Evolutionary conservation across 2,329 filamentous ascomycete genomes (phyloP).

Genomic region (Ophiosphaerella herpotricha): DNA sequence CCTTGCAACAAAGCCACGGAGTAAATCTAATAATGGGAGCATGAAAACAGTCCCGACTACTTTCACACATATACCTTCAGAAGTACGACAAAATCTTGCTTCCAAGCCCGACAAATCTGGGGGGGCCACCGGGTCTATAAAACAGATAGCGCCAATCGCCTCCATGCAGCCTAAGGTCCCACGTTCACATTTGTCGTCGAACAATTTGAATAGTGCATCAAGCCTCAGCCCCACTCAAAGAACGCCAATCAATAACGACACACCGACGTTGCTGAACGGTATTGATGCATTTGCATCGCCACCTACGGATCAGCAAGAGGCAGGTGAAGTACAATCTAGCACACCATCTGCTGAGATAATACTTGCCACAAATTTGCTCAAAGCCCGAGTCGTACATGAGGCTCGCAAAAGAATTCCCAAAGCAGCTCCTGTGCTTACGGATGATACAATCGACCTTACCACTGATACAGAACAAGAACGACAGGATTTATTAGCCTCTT

Average conservation of each 20-base stretch:
- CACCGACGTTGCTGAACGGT: background rate
- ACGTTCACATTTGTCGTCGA: too few relatives aligned
- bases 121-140: too few relatives aligned
- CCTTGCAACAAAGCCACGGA: background rate
- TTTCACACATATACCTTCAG: too few relatives aligned
- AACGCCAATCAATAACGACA: background rate
- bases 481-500: constrained; percentile 14
- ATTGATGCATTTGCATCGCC: background rate
- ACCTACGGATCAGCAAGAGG: constrained; percentile 5
- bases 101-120: too few relatives aligned
- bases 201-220: too few relatives aligned
- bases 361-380: too few relatives aligned
- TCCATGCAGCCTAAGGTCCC: too few relatives aligned
- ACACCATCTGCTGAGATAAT: background rate
- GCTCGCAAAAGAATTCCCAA: background rate
- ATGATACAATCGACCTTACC: constrained; percentile 21
- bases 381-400: background rate
- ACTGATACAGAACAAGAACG: constrained; percentile 17
- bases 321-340: constrained; percentile 1
- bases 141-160: too few relatives aligned
- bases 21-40: too few relatives aligned
- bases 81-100: too few relatives aligned
- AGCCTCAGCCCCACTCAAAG: too few relatives aligned
- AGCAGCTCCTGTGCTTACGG: background rate
- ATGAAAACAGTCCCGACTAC: too few relatives aligned